Evolutionary conservation across 176 grass and related monocot species (phyloP), one percentile per base, ranked within the genome.

Genomic region (Carex littledalei): DNA sequence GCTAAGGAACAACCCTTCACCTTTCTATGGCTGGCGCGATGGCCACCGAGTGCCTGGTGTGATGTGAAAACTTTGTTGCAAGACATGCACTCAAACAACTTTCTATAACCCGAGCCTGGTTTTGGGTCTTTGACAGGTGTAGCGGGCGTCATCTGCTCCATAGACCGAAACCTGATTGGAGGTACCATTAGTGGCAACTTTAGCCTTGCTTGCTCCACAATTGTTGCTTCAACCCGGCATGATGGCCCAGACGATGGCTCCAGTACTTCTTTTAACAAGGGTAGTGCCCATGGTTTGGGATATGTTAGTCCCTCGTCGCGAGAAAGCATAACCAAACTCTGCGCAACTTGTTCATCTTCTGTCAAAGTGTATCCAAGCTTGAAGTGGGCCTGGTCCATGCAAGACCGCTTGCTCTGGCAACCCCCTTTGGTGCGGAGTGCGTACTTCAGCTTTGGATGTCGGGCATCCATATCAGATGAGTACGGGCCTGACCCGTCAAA

Each of bases 11-110:
- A 98, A 0, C 91, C 91, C 80, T 98, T 98, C 11, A 94, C 92
- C 47, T 93, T 98, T 82, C 94, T 98, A 68, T 98, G 95, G 83
- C 95, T 98, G 43, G 95, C 95, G 6, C 95, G 71, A 81, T 98
- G 95, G 0, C 95, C 93, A 5, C 95, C 93, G 2, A 98, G 91
- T 16, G 95, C 95, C 70, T 98, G 95, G 69, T 94, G 93, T 1
- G 95, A 98, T n/a, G 81, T 91, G 82, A 98, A 98, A 10, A 94
- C 92, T 67, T 98, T 98, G 31, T 94, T 94, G 62, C 94, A 97
- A 2, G 90, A 90, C 79, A 92, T 98, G 91, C 95, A 98, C 64
- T 94, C 91, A 61, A 94, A 98, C 82, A 94, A 8, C 0, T 84
- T 87, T 5, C 84, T 86, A 1, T 87, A 86, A 4, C 81, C 50